Base-by-base conservation (phyloP, 192 early-diverging fungal species). In the Mortierella claussenii region DNA sequence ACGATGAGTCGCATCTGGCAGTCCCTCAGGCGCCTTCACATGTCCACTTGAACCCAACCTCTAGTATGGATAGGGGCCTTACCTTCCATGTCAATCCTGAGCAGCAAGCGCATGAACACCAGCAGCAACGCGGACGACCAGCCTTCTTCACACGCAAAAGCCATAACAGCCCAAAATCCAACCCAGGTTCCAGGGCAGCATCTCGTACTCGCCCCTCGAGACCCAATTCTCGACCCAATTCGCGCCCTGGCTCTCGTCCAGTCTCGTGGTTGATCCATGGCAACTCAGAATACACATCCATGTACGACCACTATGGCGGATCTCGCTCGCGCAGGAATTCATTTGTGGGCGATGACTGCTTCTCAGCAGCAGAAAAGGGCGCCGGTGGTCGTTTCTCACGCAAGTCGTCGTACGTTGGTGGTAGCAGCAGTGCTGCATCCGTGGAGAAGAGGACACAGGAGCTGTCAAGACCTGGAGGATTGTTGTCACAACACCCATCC, bases 281-380 rank as follows among this genome's bases (percentile, higher is more conserved):
- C 26, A 65, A 75, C 42, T 75, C 63, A 1, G 70, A 75, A 8
- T 75, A 75, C 26, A 65, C 70, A 0, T 53, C 55, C 21, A 53
- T 75, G 63, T 75, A 65, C 20, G 70, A 75, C 7, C 51, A 75
- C 47, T 65, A 59, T 60, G 70, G 70, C 24, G 70, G 70, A 15
- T 23, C 32, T 6, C 63, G 56, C 1, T 75, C 70, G 6, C 37
- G 42, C n/a, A 31, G 70, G n/a, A 24, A 20, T 13, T 75, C 70
- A 3, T 6, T 26, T 23, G 26, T 65, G 11, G 70, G n/a, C 9
- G 70, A 54, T 4, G 36, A 45, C 4, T 42, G 56, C 27, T 24
- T 23, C 18, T 64, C 69, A 21, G 47, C 36, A 1, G 56, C 45
- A 18, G 70, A 75, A 32, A 66, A 75, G 30, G 69, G 69, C n/a